Base-by-base conservation (phyloP, 2,329 filamentous ascomycete genomes). In the Fusarium napiforme region DNA sequence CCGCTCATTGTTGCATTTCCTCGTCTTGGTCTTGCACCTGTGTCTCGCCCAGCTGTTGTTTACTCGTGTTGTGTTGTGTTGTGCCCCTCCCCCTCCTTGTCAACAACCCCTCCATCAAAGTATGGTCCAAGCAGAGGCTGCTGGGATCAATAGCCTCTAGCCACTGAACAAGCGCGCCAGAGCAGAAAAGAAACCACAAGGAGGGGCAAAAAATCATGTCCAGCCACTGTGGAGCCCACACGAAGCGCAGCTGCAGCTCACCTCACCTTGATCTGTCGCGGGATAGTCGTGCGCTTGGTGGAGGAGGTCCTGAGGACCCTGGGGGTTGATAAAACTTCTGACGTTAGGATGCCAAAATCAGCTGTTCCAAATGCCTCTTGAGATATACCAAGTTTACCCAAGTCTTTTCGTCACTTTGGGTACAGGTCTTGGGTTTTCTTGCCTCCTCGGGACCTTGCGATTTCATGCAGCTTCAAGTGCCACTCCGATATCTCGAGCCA, bases 161-260 rank as follows among this genome's bases (percentile, higher is more conserved):
- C 53, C 58, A 56, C 30, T 49, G 63, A 64, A 42, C 67, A 46
- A 73, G 56, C 59, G 67, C 58, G 49, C 66, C 58, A 73, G 28
- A 65, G 21, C 18, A 40, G 32, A 49, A 49, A 71, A 59, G 56
- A 23, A 19, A 50, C 47, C 46, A 58, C n/a, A 56, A 42, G 26
- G 40, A 77, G 74, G 70, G 70, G 71, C 68, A 67, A 74, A 63
- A 61, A 64, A 56, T 49, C 55, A 67, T 63, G 67, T 42, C 65
- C 65, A 75, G 69, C 72, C 72, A 75, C 62, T 58, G 67, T 71
- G 73, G 75, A 70, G 36, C 58, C 63, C 50, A 45, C n/a, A 58
- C 52, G 61, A 68, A 65, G 61, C 43, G 37, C 42, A 67, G 39
- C 68, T 77, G 75, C 74, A 77, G 47, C 75, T 77, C 75, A 77